These are phyloP conservation scores for Colletotrichum chrysophilum DNA, from an alignment of 2,329 filamentous ascomycete species.

Conservation along the genomic window DNA sequence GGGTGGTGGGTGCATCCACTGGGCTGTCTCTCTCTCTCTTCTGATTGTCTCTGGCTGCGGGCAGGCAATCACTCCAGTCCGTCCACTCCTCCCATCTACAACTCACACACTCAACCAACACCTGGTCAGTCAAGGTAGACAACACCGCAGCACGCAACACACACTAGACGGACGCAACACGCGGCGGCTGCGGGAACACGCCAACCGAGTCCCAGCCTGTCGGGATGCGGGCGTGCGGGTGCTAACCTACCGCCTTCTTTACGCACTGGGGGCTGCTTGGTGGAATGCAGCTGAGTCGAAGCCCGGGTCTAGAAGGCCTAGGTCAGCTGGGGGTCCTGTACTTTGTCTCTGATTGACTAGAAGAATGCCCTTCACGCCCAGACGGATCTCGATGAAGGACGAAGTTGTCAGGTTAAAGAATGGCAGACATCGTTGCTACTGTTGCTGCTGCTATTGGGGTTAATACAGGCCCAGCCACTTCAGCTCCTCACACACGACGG, in stretches of 20 bases:
- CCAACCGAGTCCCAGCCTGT: slow-evolving; percentile 8
- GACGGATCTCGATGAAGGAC: background rate
- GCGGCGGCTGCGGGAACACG: background rate
- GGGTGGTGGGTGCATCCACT: background rate
- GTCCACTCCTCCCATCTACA: background rate
- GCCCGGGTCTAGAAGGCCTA: background rate
- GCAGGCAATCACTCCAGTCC: background rate
- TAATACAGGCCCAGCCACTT: background rate
- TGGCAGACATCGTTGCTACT: background rate
- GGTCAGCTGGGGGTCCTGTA: background rate
- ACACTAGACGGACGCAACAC: background rate
- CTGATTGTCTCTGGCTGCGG: background rate
- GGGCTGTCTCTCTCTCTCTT: too few relatives aligned
- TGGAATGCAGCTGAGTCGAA: background rate
- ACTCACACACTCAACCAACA: background rate
- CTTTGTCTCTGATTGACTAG: background rate
- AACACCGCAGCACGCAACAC: background rate
- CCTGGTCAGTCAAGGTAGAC: background rate
- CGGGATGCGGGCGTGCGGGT: slow-evolving; percentile 8
- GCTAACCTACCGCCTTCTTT: background rate
- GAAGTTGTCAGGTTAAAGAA: background rate
- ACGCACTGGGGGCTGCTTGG: background rate
- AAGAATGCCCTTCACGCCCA: background rate
- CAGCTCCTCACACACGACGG: background rate
- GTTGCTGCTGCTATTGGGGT: background rate